These are phyloP conservation scores for Calocybe gangraenosa DNA, from an alignment of 768 basidiomycete genomes.

Conservation along the genomic window DNA sequence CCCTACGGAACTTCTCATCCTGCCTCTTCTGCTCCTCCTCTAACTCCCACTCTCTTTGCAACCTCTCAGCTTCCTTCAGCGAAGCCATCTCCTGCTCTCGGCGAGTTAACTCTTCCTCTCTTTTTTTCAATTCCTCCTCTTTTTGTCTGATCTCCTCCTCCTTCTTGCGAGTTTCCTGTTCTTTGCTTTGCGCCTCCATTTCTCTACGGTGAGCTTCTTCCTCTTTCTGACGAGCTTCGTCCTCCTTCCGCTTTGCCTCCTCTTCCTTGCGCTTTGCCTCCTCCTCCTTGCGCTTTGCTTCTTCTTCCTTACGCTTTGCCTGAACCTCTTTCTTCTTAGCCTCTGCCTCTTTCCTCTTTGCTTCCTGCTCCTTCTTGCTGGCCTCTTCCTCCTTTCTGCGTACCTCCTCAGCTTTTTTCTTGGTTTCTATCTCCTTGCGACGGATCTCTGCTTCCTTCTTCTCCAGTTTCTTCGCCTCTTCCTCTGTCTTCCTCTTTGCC, in stretches of 20 bases:
- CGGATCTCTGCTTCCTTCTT: constrained; percentile 19
- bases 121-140: constrained; percentile 32
- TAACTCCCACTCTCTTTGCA: constrained; percentile 19
- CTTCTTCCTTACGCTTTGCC: constrained; percentile 19
- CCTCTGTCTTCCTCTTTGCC: constrained; percentile 22
- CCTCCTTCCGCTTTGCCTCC: constrained; percentile 21
- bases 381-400: constrained; percentile 24
- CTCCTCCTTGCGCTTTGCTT: constrained; percentile 23
- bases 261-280: constrained; percentile 27
- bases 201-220: constrained; percentile 21
- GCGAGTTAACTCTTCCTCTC: constrained; percentile 24
- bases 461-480: constrained; percentile 15
- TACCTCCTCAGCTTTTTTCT: constrained; percentile 19
- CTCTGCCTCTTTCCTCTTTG: constrained; percentile 22
- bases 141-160: constrained; percentile 27
- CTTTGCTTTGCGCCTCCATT: constrained; percentile 23
- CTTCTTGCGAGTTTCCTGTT: constrained; percentile 21
- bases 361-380: constrained; percentile 22
- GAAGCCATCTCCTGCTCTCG: constrained; percentile 22
- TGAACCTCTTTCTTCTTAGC: constrained; percentile 28
- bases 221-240: constrained; percentile 23
- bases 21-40: constrained; percentile 25
- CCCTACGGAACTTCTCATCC: constrained; percentile 21
- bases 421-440: constrained; percentile 23
- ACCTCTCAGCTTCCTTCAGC: constrained; percentile 24